phyloP scores from a whole-genome alignment of 805 yeast genomes.

The Teunomyces stri region DNA sequence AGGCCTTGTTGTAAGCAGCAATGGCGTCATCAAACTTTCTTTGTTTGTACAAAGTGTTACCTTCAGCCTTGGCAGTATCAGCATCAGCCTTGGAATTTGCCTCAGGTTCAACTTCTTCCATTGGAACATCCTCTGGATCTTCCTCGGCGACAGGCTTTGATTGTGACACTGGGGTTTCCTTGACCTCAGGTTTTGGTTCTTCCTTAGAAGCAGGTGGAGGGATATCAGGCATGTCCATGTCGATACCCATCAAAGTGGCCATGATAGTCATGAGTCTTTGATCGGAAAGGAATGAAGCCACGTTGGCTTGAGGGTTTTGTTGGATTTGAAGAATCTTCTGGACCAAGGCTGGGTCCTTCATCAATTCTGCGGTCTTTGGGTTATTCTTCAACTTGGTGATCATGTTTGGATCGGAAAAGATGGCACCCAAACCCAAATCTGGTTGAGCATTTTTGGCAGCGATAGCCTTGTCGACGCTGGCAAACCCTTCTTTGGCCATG shows the following conservation, averaged over 20 bases:
- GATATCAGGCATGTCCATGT: conserved; percentile 47
- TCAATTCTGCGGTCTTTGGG: conserved; percentile 82
- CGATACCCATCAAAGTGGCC: conserved; percentile 83
- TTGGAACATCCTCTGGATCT: conserved; percentile 23
- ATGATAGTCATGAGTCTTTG: conserved; percentile 86
- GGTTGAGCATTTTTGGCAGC: conserved; percentile 53
- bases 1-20: conserved; percentile 79
- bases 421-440: conserved; percentile 71
- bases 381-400: conserved; percentile 71
- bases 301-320: conserved; percentile 71
- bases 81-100: conserved; percentile 48
- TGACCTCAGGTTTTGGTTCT: conserved; percentile 4
- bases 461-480: conserved; percentile 64
- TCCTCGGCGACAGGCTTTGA: conserved; percentile 11
- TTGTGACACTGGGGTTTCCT: conserved; percentile 19
- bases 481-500: conserved; percentile 82
- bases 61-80: conserved; percentile 74
- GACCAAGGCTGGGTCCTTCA: conserved; percentile 85
- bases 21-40: conserved; percentile 93
- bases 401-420: conserved; percentile 78
- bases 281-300: conserved; percentile 69
- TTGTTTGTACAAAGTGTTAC: conserved; percentile 81
- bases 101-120: conserved; percentile 32
- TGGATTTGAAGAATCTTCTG: conserved; percentile 61
- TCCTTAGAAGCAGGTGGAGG: conserved; percentile 11